Base-by-base conservation (phyloP, 1,284 basidiomycete species). In the Schizopora paradoxa region DNA sequence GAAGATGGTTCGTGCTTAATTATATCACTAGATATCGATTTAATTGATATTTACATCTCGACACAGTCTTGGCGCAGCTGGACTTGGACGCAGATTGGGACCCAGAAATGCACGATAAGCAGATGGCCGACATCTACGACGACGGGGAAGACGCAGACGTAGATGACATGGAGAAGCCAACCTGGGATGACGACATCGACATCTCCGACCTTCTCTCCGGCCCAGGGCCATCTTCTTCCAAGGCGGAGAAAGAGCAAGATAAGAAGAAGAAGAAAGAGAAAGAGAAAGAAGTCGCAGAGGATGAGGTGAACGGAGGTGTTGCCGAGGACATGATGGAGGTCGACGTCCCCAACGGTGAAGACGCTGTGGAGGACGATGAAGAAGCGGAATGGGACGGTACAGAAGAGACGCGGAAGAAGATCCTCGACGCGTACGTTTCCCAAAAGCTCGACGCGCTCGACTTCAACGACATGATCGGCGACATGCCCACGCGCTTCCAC, bases 391-490 rank as follows among this genome's bases (percentile, higher is more conserved):
- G 86, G 85, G 82, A 83, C 56, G 90, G 89, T 21, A 87, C 86
- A 22, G 87, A 94, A 57, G 86, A 87, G 59, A 89, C 91, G 78
- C 79, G 86, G 48, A 88, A 88, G 63, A 71, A 69, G 35, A 86
- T 82, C 55, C 66, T 94, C 43, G 82, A 92, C 46, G 73, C 88
- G 57, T 87, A 92, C 62, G n/a, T n/a, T n/a, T n/a, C n/a, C n/a
- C n/a, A n/a, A n/a, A n/a, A n/a, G n/a, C n/a, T n/a, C n/a, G n/a
- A n/a, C n/a, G 79, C 73, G 23, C 73, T 98, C 14, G 93, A 97
- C 55, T 96, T 97, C 70, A 97, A 98, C 65, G 94, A 97, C 61
- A 79, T 96, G 72, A 91, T 95, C 49, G 94, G 86, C 5, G 91
- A 86, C 61, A 69, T 92, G 55, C 85, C 91, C 1, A 98, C 95